Base-by-base conservation (phyloP, 2,329 filamentous ascomycete species). In the Aspergillus transmontanensis region DNA sequence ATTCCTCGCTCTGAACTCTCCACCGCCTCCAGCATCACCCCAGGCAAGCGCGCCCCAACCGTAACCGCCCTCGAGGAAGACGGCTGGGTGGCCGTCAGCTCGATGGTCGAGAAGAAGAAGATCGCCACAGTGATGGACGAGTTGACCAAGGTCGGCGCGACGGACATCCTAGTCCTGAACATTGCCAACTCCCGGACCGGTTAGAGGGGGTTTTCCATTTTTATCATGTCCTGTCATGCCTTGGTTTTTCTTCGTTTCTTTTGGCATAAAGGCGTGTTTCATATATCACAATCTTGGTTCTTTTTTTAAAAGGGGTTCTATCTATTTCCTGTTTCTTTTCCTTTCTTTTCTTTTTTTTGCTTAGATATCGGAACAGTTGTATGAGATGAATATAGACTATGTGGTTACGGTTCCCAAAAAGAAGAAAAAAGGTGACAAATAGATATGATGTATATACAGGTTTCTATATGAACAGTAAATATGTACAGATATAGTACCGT, bases 21-120 rank as follows among this genome's bases (percentile, higher is more conserved):
- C 9, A 81, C 83, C 36, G 94, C 91, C 10, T 87, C 85, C 54
- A 86, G 86, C 70, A 91, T 98, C 75, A 97, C 95, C 0, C 95
- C 95, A 0, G 95, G 95, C 66, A 97, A 95, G 82, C 90, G 95
- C 57, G 94, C 95, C 2, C 92, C 95, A 2, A 98, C 94, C 2
- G 86, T 98, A 70, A 97, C 91, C n/a, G 84, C 90, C 19, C 84
- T 99, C 3, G 94, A 97, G 69, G 91, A 92, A 74, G 88, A 92
- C 61, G 91, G 89, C 59, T 98, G 94, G 94, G 93, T 97, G 41
- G 94, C 94, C n/a, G 90, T 98, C 66, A 92, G 89, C 75, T 89
- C 89, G 57, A 98, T 98, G 94, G 94, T 97, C 7, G 89, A 93
- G 83, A 92, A 92, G 82, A 94, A 92, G 82, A 86, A 86, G 72